Evolutionary conservation across 106 monocot genomes (phyloP).

Genomic region (Dendrobium huoshanense): DNA sequence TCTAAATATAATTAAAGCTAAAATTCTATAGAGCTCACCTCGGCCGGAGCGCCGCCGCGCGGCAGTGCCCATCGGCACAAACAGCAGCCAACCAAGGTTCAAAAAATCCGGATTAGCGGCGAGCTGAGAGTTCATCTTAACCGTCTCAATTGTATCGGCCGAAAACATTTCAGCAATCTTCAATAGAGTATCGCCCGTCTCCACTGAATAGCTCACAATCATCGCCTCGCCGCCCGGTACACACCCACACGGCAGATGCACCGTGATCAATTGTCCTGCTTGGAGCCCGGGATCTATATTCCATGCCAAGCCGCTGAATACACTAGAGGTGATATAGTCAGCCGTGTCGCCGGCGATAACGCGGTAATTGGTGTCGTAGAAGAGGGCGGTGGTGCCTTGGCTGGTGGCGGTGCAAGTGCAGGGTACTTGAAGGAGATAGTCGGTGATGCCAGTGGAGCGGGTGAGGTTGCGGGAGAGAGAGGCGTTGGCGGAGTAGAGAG

Average conservation of each 20-base stretch:
- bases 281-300: not conserved
- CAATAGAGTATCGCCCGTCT: slow-evolving; percentile 30
- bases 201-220: slow-evolving; percentile 28
- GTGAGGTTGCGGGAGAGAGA: slow-evolving; percentile 6
- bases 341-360: slow-evolving; percentile 19
- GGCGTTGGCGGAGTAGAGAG: not conserved
- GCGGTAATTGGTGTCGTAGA: slow-evolving; percentile 27
- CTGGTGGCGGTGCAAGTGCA: slow-evolving; percentile 19
- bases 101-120: slow-evolving; percentile 17
- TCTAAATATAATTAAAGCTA: too few species aligned
- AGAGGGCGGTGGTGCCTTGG: not conserved
- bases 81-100: slow-evolving; percentile 24
- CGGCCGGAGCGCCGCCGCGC: not conserved
- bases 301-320: slow-evolving; percentile 38
- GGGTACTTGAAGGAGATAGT: slow-evolving; percentile 28
- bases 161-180: slow-evolving; percentile 13
- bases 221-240: not conserved
- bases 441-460: slow-evolving; percentile 7
- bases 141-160: slow-evolving; percentile 9
- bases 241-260: slow-evolving; percentile 30
- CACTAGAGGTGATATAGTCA: not conserved
- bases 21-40: not conserved
- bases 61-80: slow-evolving; percentile 30
- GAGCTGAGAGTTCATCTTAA: slow-evolving; percentile 14
- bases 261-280: not conserved